Evolutionary conservation across 805 yeast genomes (phyloP).

Genomic region (Lachancea sp.): DNA sequence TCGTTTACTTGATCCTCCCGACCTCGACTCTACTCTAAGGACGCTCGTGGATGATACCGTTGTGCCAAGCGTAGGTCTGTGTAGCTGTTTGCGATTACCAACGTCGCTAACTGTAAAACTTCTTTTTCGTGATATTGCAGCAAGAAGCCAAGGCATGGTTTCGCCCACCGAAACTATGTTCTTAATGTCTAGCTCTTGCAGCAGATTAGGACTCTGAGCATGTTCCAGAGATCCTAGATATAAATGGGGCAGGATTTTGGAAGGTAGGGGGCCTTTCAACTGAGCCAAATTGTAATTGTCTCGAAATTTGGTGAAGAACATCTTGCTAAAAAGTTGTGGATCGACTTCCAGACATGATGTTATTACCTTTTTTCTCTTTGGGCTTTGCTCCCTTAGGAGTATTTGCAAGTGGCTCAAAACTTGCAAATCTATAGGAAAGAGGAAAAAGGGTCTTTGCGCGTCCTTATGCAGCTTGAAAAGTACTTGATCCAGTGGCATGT

Average conservation of each 20-base stretch:
- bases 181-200: constrained; percentile 59
- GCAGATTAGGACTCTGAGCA: constrained; percentile 63
- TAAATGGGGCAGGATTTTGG: constrained; percentile 72
- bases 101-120: constrained; percentile 4
- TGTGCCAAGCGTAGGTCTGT: neutral
- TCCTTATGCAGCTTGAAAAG: constrained; percentile 54
- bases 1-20: neutral
- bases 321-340: constrained; percentile 32
- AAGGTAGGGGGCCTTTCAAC: constrained; percentile 68
- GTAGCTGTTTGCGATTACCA: neutral
- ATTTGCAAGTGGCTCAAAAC: constrained; percentile 60
- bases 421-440: constrained; percentile 69
- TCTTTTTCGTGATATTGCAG: constrained; percentile 5
- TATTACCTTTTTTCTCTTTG: constrained; percentile 30
- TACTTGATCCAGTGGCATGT: constrained; percentile 56
- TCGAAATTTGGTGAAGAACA: constrained; percentile 27
- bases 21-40: neutral
- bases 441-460: constrained; percentile 73
- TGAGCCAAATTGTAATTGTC: constrained; percentile 26
- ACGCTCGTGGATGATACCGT: constrained; percentile 1
- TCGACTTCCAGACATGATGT: constrained; percentile 19
- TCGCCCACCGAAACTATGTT: constrained; percentile 87
- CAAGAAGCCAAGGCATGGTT: constrained; percentile 49
- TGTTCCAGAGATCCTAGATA: constrained; percentile 81
- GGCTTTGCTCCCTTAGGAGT: constrained; percentile 55